phyloP scores from a whole-genome alignment of 2,329 filamentous ascomycete genomes.

The Coniochaeta sp. region DNA sequence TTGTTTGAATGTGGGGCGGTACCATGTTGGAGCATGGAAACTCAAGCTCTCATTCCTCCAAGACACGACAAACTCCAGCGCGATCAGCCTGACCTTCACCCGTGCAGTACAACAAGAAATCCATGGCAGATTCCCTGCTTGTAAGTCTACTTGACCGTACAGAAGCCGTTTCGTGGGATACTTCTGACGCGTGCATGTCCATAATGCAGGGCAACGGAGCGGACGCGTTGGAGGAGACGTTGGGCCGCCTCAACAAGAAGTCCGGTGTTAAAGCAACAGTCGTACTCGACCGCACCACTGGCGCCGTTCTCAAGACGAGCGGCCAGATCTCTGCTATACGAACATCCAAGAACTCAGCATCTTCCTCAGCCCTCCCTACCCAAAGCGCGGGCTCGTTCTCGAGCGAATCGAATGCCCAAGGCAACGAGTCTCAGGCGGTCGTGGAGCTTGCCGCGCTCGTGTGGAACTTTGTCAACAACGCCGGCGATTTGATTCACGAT shows the following conservation, averaged over 20 bases:
- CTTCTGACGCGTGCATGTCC: slow-evolving; percentile 7
- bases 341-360: slow-evolving; percentile 22
- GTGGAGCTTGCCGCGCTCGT: slow-evolving; percentile 71
- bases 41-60: not conserved
- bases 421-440: slow-evolving; percentile 48
- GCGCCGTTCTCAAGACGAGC: slow-evolving; percentile 67
- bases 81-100: slow-evolving; percentile 39
- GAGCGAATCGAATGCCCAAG: slow-evolving; percentile 28
- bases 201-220: slow-evolving; percentile 33
- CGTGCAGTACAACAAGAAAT: slow-evolving; percentile 36
- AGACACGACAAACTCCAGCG: slow-evolving; percentile 7
- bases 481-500: slow-evolving; percentile 62
- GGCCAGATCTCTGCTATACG: slow-evolving; percentile 58
- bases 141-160: not conserved
- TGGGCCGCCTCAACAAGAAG: slow-evolving; percentile 67
- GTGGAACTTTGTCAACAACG: slow-evolving; percentile 65
- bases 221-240: slow-evolving; percentile 56
- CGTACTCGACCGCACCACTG: slow-evolving; percentile 63
- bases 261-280: slow-evolving; percentile 72
- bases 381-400: slow-evolving; percentile 36
- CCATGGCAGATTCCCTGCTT: slow-evolving; percentile 14
- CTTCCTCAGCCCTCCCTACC: slow-evolving; percentile 12
- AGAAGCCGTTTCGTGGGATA: not conserved
- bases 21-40: not conserved
- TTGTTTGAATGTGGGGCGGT: not conserved